Percentiles rank a stretch among this genome's conserved stretches.
phyloP scores from a whole-genome alignment of 352 stramenopile species.

The Elongisporangium senticosum region DNA sequence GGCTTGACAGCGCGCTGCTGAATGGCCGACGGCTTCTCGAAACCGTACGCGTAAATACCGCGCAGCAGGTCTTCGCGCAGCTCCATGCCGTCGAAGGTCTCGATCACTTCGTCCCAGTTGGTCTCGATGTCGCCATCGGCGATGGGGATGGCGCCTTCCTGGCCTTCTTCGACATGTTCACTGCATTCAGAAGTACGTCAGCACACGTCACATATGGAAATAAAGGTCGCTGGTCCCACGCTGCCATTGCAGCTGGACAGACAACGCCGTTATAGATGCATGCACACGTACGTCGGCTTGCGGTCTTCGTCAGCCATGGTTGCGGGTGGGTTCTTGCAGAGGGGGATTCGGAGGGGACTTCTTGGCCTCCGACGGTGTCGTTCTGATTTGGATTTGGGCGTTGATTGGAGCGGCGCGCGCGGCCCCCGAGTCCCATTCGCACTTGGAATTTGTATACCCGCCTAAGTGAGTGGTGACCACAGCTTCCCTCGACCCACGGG shows the following conservation, averaged over 20 bases:
- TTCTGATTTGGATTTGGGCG: conserved; percentile 28
- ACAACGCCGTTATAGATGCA: not conserved
- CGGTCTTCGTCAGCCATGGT: conserved; percentile 84
- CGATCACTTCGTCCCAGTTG: conserved; percentile 98
- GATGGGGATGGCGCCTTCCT: conserved; percentile 69
- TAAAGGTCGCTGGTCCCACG: conserved; percentile 1
- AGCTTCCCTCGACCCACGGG: not conserved
- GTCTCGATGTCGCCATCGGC: conserved; percentile 95
- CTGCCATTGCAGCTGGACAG: not conserved
- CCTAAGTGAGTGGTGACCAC: conserved; percentile 43
- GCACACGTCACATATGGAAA: conserved; percentile 1
- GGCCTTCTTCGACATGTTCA: conserved; percentile 52
- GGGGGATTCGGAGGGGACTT: conserved; percentile 25
- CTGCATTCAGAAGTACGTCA: conserved; percentile 13
- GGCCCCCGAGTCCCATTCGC: conserved; percentile 5
- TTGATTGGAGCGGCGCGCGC: conserved; percentile 9
- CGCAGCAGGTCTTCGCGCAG: conserved; percentile 97
- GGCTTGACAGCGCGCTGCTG: conserved; percentile 98
- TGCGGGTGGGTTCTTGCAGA: conserved; percentile 20
- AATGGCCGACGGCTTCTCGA: conserved; percentile 99
- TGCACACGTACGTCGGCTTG: conserved; percentile 45
- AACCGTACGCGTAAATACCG: conserved; percentile 99
- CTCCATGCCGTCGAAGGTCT: conserved; percentile 99
- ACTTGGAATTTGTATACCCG: conserved; percentile 72
- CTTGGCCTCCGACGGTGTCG: conserved; percentile 25